Evolutionary conservation across 768 basidiomycete species (phyloP).

Genomic region (Russula vinacea): DNA sequence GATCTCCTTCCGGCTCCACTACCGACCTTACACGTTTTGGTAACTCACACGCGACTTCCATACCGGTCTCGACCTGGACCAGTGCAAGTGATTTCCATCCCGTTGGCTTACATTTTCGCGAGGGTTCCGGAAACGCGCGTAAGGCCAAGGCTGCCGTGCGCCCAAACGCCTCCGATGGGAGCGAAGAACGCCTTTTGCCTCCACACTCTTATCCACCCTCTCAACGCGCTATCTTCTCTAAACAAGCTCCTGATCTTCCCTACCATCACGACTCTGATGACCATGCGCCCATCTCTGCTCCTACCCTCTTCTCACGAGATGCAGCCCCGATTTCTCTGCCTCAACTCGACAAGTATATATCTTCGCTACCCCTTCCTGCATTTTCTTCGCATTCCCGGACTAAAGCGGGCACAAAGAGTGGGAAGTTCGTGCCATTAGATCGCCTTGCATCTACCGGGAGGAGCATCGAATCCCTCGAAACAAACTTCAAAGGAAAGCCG

Average conservation of each 20-base stretch:
- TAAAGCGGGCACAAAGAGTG: not conserved
- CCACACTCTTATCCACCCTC: conserved; percentile 19
- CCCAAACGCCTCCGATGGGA: not conserved
- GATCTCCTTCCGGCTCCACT: conserved; percentile 1
- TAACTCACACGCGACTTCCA: conserved; percentile 3
- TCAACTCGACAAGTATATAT: conserved; percentile 28
- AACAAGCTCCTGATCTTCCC: not conserved
- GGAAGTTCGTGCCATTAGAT: conserved; percentile 65
- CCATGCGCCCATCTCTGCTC: conserved; percentile 22
- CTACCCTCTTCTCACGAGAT: conserved; percentile 21
- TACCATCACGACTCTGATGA: conserved; percentile 3
- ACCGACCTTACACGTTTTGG: conserved; percentile 1
- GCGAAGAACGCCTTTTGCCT: conserved; percentile 20
- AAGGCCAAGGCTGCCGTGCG: conserved; percentile 17
- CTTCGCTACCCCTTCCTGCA: conserved; percentile 15
- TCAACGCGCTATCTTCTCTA: not conserved
- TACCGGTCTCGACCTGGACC: conserved; percentile 4
- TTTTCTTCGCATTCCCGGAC: conserved; percentile 17
- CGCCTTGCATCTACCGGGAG: conserved; percentile 46
- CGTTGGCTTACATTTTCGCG: conserved; percentile 27
- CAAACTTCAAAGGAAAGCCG: conserved; percentile 48
- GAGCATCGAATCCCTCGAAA: conserved; percentile 58
- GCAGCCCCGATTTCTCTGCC: conserved; percentile 27
- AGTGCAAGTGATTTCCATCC: conserved; percentile 3
- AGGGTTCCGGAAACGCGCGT: conserved; percentile 29